Base-by-base conservation (phyloP, 805 yeast species). In the Sungouiella thailandica region DNA sequence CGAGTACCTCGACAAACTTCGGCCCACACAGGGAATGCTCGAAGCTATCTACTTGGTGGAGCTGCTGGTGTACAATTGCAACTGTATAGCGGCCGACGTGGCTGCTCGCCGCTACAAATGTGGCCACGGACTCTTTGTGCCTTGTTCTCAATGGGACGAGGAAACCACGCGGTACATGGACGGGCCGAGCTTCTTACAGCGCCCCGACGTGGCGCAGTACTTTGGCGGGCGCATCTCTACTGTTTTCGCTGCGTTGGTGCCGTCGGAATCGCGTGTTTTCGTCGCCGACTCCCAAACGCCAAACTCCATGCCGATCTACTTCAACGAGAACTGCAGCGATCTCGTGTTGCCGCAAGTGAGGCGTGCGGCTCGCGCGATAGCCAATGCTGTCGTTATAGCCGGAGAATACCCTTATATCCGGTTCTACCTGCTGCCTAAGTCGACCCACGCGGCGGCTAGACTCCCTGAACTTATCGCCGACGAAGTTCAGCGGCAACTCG, bases 341-440 rank as follows among this genome's bases (percentile, higher is more conserved):
- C 60, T 81, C 29, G 80, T 83, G 23, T 66, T 72, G 14, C 67
- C 64, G 20, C 81, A 82, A 37, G 66, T 86, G 11, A 62, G 69
- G 13, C 58, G 58, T 32, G 75, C 83, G 0, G 86, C 90, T 1
- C 62, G 73, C 25, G 57, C 86, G 15, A 64, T 93, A 44, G 76
- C 87, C 19, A 76, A 80, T 44, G 47, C 86, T 16, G 84, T 95
- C 65, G 74, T 83, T 6, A 52, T 83, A 7, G 78, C 93, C 1
- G 94, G 94, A 10, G 97, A 89, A 51, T 85, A 83, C 47, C 98
- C 98, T 2, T 73, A 83, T 28, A 76, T 93, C 14, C 69, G 98
- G 45, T 85, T 76, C 58, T 80, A 78, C 51, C 66, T 76, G 7
- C 72, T 72, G 26, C 63, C 71, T 12, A 62, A 74, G 24, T 65